Percentiles rank a stretch among this genome's conserved stretches.
These are phyloP conservation scores for Sugiyamaella boreocaroliniensis DNA, from an alignment of 805 yeast species.

Conservation along the genomic window DNA sequence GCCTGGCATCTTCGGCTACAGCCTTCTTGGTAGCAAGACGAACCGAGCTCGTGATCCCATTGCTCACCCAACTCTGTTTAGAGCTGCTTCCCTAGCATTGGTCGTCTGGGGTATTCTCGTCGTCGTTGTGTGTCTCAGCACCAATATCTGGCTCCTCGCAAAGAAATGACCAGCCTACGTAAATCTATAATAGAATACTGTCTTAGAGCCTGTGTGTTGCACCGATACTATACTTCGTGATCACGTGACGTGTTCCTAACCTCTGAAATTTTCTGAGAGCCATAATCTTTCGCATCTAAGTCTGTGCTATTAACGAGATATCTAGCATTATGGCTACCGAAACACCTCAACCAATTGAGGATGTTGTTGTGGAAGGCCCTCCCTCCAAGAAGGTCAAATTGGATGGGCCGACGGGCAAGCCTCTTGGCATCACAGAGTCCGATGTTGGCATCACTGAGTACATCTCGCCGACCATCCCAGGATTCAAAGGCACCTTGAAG, in stretches of 20 bases:
- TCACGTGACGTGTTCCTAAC: not conserved
- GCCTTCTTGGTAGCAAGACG: conserved; percentile 44
- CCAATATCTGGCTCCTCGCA: conserved; percentile 25
- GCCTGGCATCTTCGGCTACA: conserved; percentile 83
- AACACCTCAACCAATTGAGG: too few relatives aligned
- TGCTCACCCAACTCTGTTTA: conserved; percentile 24
- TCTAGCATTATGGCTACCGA: too few relatives aligned
- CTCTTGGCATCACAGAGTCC: conserved; percentile 49
- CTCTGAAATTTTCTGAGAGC: too few relatives aligned
- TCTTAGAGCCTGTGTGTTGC: too few relatives aligned
- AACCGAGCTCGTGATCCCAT: conserved; percentile 16
- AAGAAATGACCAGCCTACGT: too few relatives aligned
- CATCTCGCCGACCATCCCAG: conserved; percentile 46
- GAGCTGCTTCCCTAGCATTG: conserved; percentile 48
- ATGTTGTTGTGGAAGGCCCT: not conserved
- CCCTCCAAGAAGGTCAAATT: conserved; percentile 3
- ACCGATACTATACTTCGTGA: too few relatives aligned
- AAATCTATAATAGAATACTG: too few relatives aligned
- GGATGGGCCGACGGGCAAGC: not conserved
- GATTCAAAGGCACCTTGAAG: conserved; percentile 75
- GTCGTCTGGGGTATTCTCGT: conserved; percentile 64
- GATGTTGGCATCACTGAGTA: conserved; percentile 87
- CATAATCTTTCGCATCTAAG: not conserved
- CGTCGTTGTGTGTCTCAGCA: conserved; percentile 57
- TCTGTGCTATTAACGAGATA: not conserved